These are phyloP conservation scores for Noccaea bulbosa DNA, from an alignment of 345 rosid species.

Conservation along the genomic window DNA sequence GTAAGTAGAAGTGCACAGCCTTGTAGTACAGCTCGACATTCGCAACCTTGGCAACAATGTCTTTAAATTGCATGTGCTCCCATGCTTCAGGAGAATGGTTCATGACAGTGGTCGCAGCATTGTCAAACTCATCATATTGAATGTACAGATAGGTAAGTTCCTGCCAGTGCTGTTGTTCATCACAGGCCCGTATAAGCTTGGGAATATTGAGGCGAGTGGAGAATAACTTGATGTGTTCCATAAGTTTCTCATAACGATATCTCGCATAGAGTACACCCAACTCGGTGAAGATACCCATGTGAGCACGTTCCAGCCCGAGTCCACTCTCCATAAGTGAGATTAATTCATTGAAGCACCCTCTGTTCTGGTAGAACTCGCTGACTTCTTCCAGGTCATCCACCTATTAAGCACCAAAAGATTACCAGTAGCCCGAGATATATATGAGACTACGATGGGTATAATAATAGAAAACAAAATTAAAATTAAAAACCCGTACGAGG, in stretches of 20 bases:
- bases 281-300: slow-evolving; percentile 99
- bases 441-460: neutral
- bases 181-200: slow-evolving; percentile 96
- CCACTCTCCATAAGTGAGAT: slow-evolving; percentile 99
- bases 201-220: slow-evolving; percentile 98
- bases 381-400: slow-evolving; percentile 99
- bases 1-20: slow-evolving; percentile 98
- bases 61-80: slow-evolving; percentile 99
- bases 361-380: slow-evolving; percentile 94
- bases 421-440: neutral
- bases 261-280: slow-evolving; percentile 98
- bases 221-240: slow-evolving; percentile 97
- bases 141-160: slow-evolving; percentile 92
- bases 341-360: slow-evolving; percentile 94
- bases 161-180: slow-evolving; percentile 98
- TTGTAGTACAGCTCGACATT: slow-evolving; percentile 94
- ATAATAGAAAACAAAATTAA: neutral
- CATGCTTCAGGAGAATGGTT: slow-evolving; percentile 99
- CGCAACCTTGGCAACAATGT: slow-evolving; percentile 89
- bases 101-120: slow-evolving; percentile 98
- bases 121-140: slow-evolving; percentile 93
- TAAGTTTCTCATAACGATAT: slow-evolving; percentile 92
- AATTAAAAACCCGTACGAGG: neutral
- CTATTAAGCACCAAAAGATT: slow-evolving; percentile 47
- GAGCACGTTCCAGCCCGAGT: slow-evolving; percentile 94